These are phyloP conservation scores for Colletotrichum sp. DNA, from an alignment of 2,329 filamentous ascomycete genomes.

Conservation along the genomic window DNA sequence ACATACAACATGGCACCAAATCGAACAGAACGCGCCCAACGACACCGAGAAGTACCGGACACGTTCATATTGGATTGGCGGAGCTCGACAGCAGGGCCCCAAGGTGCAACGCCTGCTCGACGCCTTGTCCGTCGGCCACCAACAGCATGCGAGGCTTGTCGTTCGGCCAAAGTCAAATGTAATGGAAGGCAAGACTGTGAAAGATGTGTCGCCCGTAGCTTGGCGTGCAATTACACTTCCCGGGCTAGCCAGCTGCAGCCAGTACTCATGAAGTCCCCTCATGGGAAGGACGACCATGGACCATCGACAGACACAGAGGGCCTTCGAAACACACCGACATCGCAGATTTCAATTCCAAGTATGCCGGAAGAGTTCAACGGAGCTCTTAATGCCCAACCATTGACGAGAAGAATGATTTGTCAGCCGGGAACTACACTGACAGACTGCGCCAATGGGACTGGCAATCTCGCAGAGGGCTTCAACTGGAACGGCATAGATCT, in stretches of 20 bases:
- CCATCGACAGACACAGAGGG: neutral
- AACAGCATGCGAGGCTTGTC: neutral
- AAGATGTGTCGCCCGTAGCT: neutral
- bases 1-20: neutral
- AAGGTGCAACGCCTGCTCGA: neutral
- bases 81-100: neutral
- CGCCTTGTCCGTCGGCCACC: neutral
- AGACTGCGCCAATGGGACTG: neutral
- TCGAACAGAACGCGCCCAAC: neutral
- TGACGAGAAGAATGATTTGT: neutral
- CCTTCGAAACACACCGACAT: neutral
- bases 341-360: neutral
- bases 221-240: neutral
- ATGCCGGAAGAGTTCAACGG: neutral
- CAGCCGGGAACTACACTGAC: neutral
- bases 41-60: neutral
- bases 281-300: neutral
- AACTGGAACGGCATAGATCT: neutral
- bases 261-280: neutral
- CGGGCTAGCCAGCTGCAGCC: neutral
- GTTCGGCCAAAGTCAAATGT: neutral
- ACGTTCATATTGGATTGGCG: neutral
- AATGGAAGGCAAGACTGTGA: neutral
- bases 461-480: neutral
- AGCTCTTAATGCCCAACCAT: neutral